Evolutionary conservation across 1,139 yeast genomes (phyloP).

Genomic region (Lodderomyces theae): DNA sequence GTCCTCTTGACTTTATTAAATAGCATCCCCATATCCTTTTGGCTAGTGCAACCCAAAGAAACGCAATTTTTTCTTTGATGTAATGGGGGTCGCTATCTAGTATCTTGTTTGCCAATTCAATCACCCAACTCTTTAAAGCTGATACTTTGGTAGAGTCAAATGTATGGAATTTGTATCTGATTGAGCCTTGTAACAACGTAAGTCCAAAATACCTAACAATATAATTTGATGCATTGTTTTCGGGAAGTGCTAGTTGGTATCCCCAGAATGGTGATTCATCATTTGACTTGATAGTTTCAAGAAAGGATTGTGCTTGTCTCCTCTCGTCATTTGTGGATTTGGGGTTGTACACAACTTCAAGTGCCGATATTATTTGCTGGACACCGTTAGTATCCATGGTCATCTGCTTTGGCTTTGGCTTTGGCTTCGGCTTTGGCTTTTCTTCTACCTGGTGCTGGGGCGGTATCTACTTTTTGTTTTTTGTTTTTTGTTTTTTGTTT

Average conservation of each 20-base stretch:
- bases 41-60: conserved; percentile 90
- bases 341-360: conserved; percentile 76
- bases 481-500: no score
- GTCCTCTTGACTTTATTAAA: conserved; percentile 25
- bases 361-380: conserved; percentile 68
- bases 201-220: conserved; percentile 90
- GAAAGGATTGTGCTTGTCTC: conserved; percentile 66
- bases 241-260: conserved; percentile 69
- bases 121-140: conserved; percentile 79
- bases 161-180: conserved; percentile 53
- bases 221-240: conserved; percentile 58
- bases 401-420: background rate
- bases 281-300: conserved; percentile 71
- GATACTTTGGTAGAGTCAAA: conserved; percentile 60
- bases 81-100: conserved; percentile 77
- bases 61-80: conserved; percentile 84
- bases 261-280: conserved; percentile 94
- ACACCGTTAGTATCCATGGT: conserved; percentile 65
- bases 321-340: conserved; percentile 62
- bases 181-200: conserved; percentile 71
- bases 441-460: no score
- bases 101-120: conserved; percentile 67
- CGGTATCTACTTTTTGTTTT: no score
- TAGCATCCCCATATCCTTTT: conserved; percentile 86
- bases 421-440: no score